Percentiles rank a stretch among this genome's conserved stretches.
Evolutionary conservation across 2,329 filamentous ascomycete genomes (phyloP).

Genomic region (Daldinia sp.): DNA sequence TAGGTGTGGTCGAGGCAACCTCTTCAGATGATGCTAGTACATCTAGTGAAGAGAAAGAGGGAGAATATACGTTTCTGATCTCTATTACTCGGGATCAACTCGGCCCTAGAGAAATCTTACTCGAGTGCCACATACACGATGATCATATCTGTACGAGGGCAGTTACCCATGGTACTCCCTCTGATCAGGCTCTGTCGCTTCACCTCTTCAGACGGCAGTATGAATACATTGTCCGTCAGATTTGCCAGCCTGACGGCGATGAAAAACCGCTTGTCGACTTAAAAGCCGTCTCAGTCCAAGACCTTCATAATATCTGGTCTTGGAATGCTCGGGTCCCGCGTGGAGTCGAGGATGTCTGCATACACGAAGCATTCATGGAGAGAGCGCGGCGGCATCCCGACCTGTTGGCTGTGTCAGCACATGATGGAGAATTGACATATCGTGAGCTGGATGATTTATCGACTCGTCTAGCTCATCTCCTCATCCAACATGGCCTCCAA

Average conservation of each 20-base stretch:
- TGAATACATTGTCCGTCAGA: slow-evolving; percentile 3
- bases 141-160: neutral
- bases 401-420: neutral
- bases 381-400: neutral
- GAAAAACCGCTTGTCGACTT: slow-evolving; percentile 2
- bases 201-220: slow-evolving; percentile 1
- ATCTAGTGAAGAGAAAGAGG: neutral
- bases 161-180: neutral
- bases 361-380: slow-evolving; percentile 7
- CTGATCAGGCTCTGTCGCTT: slow-evolving; percentile 1
- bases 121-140: neutral
- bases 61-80: slow-evolving; percentile 6
- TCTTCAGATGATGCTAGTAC: slow-evolving; percentile 2
- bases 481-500: slow-evolving; percentile 45
- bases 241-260: neutral
- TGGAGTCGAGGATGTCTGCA: slow-evolving; percentile 4
- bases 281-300: slow-evolving; percentile 1
- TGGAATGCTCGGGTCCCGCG: neutral
- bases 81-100: slow-evolving; percentile 4
- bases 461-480: slow-evolving; percentile 41
- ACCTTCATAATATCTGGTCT: slow-evolving; percentile 3
- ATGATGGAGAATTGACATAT: slow-evolving; percentile 52
- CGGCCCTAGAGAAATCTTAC: slow-evolving; percentile 1
- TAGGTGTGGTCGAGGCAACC: neutral
- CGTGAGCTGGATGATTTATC: slow-evolving; percentile 47